Evolutionary conservation across 2,329 filamentous ascomycete species (phyloP), one percentile per base, ranked within the genome.

Genomic region (Aspergillus clavatus): DNA sequence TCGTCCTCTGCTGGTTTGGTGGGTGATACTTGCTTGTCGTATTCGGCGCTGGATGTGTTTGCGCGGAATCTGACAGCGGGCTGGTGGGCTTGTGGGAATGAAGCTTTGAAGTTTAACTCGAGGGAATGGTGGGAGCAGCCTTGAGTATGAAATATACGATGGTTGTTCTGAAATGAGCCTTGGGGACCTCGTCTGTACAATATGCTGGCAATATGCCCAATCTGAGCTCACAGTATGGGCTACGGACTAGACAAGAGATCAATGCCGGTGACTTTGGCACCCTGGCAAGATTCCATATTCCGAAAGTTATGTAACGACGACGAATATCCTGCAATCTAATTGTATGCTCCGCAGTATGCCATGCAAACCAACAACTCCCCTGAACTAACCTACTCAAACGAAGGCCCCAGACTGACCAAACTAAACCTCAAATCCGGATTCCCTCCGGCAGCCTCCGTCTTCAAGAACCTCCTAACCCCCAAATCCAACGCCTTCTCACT

Each of bases 401-500:
- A 69, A 52, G 79, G 75, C 31, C 78, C 79, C 54, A 84, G 60
- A 46, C 76, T 79, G 43, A 84, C 76, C 44, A 84, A 61, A 66
- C 81, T 83, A 64, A 84, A 84, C 51, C 81, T 72, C 65, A 83
- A 58, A 63, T 74, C 72, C 6, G 63, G 65, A 47, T 82, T 79
- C 10, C 79, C 80, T 4, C 73, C 78, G 39, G 73, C 73, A 14
- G 71, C 66, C 60, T 83, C 81, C 21, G 75, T 71, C 63, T 75
- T 77, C 61, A 84, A 66, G 48, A 84, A 83, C 42, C 71, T 72
- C 53, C 76, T 70, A 1, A 83, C 76, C 2, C 90, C 89, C 59
- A 89, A 66, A 24, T 82, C 75, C 58, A 96, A 69, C 7, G 87
- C 90, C 66, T 80, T 83, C 45, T 85, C 77, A 63, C 87, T 89